phyloP scores from a whole-genome alignment of 306 rosid species.

The Quercus wislizeni region DNA sequence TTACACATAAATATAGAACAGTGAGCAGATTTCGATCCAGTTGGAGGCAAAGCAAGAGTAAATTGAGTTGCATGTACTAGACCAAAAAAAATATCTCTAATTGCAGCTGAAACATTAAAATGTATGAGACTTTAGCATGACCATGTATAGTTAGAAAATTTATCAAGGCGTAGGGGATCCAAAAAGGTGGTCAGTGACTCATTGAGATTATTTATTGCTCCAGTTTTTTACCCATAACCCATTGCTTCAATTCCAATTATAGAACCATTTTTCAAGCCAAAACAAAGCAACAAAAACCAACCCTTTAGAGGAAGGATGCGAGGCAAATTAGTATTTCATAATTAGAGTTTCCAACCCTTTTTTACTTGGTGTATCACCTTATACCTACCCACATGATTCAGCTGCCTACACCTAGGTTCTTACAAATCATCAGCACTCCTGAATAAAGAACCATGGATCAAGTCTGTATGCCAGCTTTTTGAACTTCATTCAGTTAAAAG shows the following conservation, averaged over 20 bases:
- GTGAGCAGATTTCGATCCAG: slow-evolving; percentile 8
- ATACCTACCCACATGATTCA: neutral
- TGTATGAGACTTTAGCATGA: no score
- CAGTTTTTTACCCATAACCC: neutral
- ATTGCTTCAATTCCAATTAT: neutral
- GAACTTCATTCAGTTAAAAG: neutral
- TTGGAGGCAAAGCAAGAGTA: slow-evolving; percentile 5
- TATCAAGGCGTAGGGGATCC: neutral
- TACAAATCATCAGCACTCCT: neutral
- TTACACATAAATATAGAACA: neutral
- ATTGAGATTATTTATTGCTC: neutral
- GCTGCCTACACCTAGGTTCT: neutral
- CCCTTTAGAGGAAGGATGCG: no score
- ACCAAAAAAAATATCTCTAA: neutral
- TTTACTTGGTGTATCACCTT: neutral
- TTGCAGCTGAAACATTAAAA: neutral
- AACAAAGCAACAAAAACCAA: neutral
- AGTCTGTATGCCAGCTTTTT: neutral
- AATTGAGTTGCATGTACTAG: neutral
- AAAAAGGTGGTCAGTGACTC: neutral
- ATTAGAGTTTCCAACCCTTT: neutral
- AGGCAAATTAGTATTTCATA: neutral
- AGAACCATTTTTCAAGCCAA: neutral
- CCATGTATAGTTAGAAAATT: neutral
- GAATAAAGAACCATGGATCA: neutral